phyloP scores from a whole-genome alignment of 75 land plant genomes.

The Azolla pinnata region DNA sequence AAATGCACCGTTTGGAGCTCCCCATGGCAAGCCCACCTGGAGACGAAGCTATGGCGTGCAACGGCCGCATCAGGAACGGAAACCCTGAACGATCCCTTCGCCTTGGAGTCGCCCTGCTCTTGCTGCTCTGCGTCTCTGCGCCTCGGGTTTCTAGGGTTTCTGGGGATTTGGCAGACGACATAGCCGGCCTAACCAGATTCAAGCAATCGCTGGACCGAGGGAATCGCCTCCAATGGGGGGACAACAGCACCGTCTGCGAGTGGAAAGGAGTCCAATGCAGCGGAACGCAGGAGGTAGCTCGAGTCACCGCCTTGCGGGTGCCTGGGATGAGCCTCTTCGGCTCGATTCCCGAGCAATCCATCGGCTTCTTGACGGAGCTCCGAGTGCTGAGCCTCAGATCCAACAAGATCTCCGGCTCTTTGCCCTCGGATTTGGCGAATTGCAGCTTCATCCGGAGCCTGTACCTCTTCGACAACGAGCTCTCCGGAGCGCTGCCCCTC shows the following conservation, averaged over 20 bases:
- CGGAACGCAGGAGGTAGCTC: neutral
- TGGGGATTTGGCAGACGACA: too few relatives aligned
- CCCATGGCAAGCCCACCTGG: too few relatives aligned
- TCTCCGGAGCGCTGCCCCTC: slow-evolving; percentile 44
- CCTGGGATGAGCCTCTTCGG: slow-evolving; percentile 64
- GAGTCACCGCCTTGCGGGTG: slow-evolving; percentile 42
- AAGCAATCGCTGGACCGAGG: neutral
- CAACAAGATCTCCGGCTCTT: slow-evolving; percentile 43
- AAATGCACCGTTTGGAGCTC: too few relatives aligned
- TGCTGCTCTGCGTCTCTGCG: too few relatives aligned
- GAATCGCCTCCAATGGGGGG: neutral
- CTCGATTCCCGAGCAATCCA: slow-evolving; percentile 47
- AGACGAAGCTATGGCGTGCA: too few relatives aligned
- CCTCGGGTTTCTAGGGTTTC: too few relatives aligned
- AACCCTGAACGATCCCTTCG: too few relatives aligned
- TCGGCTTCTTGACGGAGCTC: slow-evolving; percentile 48
- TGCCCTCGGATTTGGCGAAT: slow-evolving; percentile 58
- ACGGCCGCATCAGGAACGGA: too few relatives aligned
- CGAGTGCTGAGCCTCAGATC: slow-evolving; percentile 53
- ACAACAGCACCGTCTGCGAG: neutral
- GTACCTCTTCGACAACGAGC: slow-evolving; percentile 41
- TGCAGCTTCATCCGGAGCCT: slow-evolving; percentile 34
- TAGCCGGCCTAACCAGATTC: neutral
- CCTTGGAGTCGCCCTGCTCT: too few relatives aligned
- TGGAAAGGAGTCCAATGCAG: neutral